A percentile compares a stretch with the other conserved stretches of the same genome.
Conservation (phyloP, 169 alveolate species). For the Pseudocohnilembus persalinus region DNA sequence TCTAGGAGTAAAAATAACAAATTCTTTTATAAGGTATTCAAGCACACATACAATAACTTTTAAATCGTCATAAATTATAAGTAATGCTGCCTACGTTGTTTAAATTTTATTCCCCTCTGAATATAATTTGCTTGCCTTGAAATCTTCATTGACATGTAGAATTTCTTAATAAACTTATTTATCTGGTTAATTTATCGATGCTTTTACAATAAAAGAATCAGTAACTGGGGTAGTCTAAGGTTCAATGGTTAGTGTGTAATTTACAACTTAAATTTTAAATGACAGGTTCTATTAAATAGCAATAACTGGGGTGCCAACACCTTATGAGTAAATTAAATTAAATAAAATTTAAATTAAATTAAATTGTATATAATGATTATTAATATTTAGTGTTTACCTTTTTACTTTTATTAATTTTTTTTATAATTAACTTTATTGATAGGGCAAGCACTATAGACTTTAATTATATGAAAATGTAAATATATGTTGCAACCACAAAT, state of each 20-base stretch:
- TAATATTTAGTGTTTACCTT: background rate
- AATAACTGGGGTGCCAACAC: background rate
- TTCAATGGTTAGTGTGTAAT: background rate
- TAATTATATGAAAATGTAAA: background rate
- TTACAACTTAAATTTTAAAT: no score
- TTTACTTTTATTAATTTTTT: no score
- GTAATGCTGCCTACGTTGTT: background rate
- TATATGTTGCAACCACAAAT: background rate
- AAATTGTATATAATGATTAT: no score
- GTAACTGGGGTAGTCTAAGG: background rate
- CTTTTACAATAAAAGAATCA: no score
- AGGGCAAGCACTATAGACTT: background rate
- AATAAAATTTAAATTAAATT: no score
- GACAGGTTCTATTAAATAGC: background rate
- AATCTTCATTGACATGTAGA: no score
- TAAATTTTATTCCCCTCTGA: no score
- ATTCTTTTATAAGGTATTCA: background rate
- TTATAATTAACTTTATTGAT: no score
- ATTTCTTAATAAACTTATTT: no score
- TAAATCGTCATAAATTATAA: background rate
- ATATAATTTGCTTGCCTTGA: no score
- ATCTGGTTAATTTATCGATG: background rate
- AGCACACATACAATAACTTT: background rate
- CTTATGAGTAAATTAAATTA: no score
- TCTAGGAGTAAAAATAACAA: background rate